Evolutionary conservation across 2,329 filamentous ascomycete species (phyloP), one percentile per base, ranked within the genome.

Genomic region (Paraconiothyrium sp.): DNA sequence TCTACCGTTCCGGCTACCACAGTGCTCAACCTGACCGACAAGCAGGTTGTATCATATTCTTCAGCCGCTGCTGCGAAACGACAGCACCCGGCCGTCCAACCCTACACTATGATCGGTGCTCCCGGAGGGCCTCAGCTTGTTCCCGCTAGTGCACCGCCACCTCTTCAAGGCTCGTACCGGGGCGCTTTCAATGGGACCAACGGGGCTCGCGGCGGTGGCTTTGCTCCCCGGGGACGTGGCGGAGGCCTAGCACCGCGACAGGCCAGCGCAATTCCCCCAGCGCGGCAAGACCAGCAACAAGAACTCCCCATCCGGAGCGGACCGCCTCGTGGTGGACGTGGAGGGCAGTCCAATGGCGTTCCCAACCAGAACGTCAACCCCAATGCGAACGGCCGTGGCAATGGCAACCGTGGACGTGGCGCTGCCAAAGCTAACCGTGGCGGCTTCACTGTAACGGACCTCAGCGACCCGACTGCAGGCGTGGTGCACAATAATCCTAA

Each of bases 1-100:
- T 94, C 95, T 76, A 97, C 95, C 0, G 93, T 99, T 4, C 88
- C 93, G 1, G 88, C 90, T 7, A 91, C 91, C n/a, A 91, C 92
- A 0, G 93, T 98, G 2, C 85, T 99, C 37, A 99, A 99, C 80
- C 83, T 97, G 59, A 90, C 90, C 1, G 85, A 94, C 73, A 90
- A 87, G 70, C 95, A 99, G 80, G 86, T 97, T 22, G 84, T 97
- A 46, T 90, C 81, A 62, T 85, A 86, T 61, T 88, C 91, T 54
- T 86, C 87, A 75, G 83, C 86, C 46, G 80, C 82, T 56, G 74
- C 83, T 72, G 85, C 87, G 64, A 86, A 86, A 66, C 83, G 84
- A 48, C 83, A 79, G 41, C 81, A 80, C 67, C 78, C 73, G 44
- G 81, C 82, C 4, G 70, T 81, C 16, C 83, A 83, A 13, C 83